Percentiles rank a stretch among this genome's conserved stretches.
These are phyloP conservation scores for Vanrija humicola DNA, from an alignment of 1,284 basidiomycete species.

Conservation along the genomic window DNA sequence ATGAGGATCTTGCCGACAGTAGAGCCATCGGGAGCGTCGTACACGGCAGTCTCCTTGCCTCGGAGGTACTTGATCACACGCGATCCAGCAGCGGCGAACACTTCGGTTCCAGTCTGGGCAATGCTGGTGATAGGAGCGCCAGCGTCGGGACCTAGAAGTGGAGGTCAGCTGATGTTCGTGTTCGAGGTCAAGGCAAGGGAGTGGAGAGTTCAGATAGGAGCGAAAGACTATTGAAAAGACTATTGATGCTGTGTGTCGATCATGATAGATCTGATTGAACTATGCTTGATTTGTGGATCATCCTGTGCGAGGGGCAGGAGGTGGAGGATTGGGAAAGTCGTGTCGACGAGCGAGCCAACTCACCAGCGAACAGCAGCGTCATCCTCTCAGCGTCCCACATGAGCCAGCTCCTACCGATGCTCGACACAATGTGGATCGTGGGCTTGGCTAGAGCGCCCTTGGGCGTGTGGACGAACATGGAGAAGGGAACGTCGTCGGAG, in stretches of 20 bases:
- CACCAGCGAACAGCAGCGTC: slow-evolving; percentile 87
- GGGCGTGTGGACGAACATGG: slow-evolving; percentile 77
- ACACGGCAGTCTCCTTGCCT: slow-evolving; percentile 64
- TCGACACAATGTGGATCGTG: slow-evolving; percentile 77
- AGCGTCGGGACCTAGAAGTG: slow-evolving; percentile 68
- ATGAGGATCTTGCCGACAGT: slow-evolving; percentile 56
- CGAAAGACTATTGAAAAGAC: neutral
- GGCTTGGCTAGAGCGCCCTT: slow-evolving; percentile 83
- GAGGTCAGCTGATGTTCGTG: neutral
- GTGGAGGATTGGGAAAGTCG: too few relatives aligned
- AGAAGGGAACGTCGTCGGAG: slow-evolving; percentile 87
- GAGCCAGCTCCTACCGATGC: slow-evolving; percentile 86
- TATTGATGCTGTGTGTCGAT: neutral
- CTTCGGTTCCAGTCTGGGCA: slow-evolving; percentile 76
- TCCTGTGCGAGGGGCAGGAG: slow-evolving; percentile 10
- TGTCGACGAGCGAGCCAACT: slow-evolving; percentile 36
- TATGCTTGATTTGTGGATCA: neutral
- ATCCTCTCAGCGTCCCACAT: slow-evolving; percentile 95
- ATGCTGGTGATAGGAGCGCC: slow-evolving; percentile 69
- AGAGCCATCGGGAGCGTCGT: slow-evolving; percentile 41
- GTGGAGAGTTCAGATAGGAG: too few relatives aligned
- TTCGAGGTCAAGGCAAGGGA: neutral
- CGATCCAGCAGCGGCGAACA: slow-evolving; percentile 74
- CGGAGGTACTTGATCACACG: slow-evolving; percentile 73
- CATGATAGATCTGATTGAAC: neutral